phyloP scores from a whole-genome alignment of 1,284 basidiomycete species.

The Trametes hirsuta region DNA sequence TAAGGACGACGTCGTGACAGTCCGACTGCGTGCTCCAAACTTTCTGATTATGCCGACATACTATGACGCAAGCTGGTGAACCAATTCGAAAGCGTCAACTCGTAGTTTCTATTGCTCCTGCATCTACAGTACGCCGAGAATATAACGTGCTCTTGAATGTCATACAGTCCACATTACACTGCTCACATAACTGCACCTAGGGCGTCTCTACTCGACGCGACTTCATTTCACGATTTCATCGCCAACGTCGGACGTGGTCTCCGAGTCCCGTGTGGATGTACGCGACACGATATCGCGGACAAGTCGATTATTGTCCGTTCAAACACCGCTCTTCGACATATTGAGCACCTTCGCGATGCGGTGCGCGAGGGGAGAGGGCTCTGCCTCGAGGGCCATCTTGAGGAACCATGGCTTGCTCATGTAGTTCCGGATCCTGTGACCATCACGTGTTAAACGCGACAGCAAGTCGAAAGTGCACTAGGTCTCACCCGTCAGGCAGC shows the following conservation, averaged over 20 bases:
- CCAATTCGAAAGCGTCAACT: too few species aligned
- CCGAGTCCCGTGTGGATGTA: conserved; percentile 10
- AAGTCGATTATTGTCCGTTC: conserved; percentile 22
- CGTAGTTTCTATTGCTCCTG: background rate
- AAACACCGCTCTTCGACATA: conserved; percentile 15
- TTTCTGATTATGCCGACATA: too few species aligned
- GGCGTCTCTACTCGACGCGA: background rate
- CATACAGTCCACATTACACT: too few species aligned
- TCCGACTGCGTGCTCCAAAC: too few species aligned
- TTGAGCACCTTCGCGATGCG: conserved; percentile 50
- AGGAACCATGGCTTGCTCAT: conserved; percentile 93
- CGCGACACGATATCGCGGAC: conserved; percentile 27
- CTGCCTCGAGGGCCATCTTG: conserved; percentile 59
- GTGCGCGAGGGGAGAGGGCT: conserved; percentile 54
- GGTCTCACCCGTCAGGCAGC: conserved; percentile 83
- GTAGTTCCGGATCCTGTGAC: conserved; percentile 85
- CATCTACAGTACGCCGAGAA: background rate
- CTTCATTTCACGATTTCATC: conserved; percentile 18
- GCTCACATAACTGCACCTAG: background rate
- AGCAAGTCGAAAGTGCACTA: background rate
- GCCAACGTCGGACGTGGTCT: conserved; percentile 18
- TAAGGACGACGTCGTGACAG: too few species aligned
- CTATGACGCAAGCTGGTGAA: too few species aligned
- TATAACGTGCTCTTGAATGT: too few species aligned
- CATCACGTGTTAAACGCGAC: background rate